Conservation (phyloP, 768 basidiomycete genomes). For the Tricholoma saponaceum region DNA sequence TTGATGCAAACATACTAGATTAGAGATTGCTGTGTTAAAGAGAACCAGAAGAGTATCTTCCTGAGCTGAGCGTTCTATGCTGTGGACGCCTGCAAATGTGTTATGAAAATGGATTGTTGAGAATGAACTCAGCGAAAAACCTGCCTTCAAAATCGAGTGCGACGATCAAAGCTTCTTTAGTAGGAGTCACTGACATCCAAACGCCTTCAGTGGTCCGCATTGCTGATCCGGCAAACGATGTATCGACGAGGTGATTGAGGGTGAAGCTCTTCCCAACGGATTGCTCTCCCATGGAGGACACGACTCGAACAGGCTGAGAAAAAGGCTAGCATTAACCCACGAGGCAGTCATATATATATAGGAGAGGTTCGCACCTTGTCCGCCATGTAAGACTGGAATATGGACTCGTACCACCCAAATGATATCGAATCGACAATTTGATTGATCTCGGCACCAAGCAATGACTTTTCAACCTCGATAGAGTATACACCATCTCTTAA, state of each 20-base stretch:
- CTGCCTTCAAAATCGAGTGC: slow-evolving; percentile 63
- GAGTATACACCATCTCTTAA: slow-evolving; percentile 53
- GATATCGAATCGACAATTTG: slow-evolving; percentile 51
- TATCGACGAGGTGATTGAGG: slow-evolving; percentile 58
- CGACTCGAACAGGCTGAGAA: slow-evolving; percentile 54
- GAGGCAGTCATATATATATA: not conserved
- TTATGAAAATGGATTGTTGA: not conserved
- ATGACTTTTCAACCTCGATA: slow-evolving; percentile 41
- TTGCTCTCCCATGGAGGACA: slow-evolving; percentile 67
- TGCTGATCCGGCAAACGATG: slow-evolving; percentile 62
- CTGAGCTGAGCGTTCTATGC: slow-evolving; percentile 59
- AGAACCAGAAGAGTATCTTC: slow-evolving; percentile 61
- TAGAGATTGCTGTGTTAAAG: slow-evolving; percentile 64
- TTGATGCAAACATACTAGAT: slow-evolving; percentile 37
- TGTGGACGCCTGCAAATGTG: slow-evolving; percentile 44
- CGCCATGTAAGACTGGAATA: slow-evolving; percentile 61
- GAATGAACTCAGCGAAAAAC: not conserved
- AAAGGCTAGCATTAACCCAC: not conserved
- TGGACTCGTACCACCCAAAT: slow-evolving; percentile 63
- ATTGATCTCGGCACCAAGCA: slow-evolving; percentile 56
- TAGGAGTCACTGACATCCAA: slow-evolving; percentile 66
- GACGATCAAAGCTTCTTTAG: slow-evolving; percentile 47
- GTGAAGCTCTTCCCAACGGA: slow-evolving; percentile 61
- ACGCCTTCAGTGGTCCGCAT: slow-evolving; percentile 68
- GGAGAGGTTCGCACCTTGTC: slow-evolving; percentile 34